Evolutionary conservation across 2,329 filamentous ascomycete genomes (phyloP).

Genomic region (Macrophomina phaseolina): DNA sequence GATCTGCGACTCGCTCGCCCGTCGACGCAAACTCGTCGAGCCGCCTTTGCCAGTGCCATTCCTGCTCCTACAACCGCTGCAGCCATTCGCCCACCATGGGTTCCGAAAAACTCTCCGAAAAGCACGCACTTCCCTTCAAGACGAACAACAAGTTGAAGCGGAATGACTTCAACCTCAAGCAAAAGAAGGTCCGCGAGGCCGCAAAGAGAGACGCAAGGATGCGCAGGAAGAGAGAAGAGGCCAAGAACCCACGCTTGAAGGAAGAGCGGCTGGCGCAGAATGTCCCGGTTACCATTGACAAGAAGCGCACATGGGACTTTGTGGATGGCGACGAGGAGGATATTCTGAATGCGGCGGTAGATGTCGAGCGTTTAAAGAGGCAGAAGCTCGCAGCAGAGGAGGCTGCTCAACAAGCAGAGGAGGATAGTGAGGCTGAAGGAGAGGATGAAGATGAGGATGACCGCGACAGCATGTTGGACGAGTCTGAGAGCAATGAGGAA

Average conservation of each 20-base stretch:
- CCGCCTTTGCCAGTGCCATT: neutral
- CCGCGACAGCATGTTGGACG: slow-evolving; percentile 79
- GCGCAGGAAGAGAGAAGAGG: slow-evolving; percentile 81
- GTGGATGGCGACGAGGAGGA: slow-evolving; percentile 33
- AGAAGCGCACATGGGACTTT: slow-evolving; percentile 58
- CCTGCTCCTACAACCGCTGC: slow-evolving; percentile 4
- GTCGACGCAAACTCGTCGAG: slow-evolving; percentile 9
- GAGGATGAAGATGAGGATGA: slow-evolving; percentile 63
- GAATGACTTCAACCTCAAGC: slow-evolving; percentile 76
- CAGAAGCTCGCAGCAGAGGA: slow-evolving; percentile 29
- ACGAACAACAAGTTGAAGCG: slow-evolving; percentile 80
- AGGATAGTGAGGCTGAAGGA: slow-evolving; percentile 59
- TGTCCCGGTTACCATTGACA: slow-evolving; percentile 80
- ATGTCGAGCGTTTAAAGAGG: slow-evolving; percentile 40
- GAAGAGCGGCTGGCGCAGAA: slow-evolving; percentile 77
- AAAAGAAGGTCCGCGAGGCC: slow-evolving; percentile 78
- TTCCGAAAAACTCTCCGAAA: slow-evolving; percentile 54
- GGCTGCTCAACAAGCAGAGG: slow-evolving; percentile 42
- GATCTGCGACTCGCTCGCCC: slow-evolving; percentile 14
- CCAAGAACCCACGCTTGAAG: slow-evolving; percentile 77
- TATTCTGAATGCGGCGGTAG: slow-evolving; percentile 49
- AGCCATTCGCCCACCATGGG: slow-evolving; percentile 49
- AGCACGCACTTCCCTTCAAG: slow-evolving; percentile 58
- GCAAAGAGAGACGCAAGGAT: slow-evolving; percentile 78
- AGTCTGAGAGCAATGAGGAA: slow-evolving; percentile 52